phyloP scores from a whole-genome alignment of 495 filamentous ascomycete genomes.

The Annulohypoxylon stygium region DNA sequence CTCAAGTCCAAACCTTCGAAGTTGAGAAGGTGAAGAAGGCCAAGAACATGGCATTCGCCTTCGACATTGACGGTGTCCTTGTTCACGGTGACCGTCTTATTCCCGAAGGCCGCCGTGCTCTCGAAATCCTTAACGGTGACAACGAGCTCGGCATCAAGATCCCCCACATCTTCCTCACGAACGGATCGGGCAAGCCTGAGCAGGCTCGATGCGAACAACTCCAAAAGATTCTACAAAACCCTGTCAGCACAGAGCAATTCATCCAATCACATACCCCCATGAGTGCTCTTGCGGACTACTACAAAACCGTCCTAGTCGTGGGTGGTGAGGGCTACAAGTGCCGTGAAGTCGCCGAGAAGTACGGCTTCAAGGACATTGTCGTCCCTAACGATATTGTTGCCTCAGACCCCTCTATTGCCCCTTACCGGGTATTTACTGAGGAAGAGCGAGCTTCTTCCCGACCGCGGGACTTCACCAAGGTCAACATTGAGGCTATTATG shows the following conservation, averaged over 20 bases:
- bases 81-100: conserved; percentile 75
- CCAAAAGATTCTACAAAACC: conserved; percentile 67
- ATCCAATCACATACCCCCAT: conserved; percentile 77
- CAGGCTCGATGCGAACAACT: conserved; percentile 69
- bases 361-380: conserved; percentile 75
- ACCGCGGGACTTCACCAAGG: conserved; percentile 72
- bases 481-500: conserved; percentile 84
- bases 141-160: conserved; percentile 79
- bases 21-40: conserved; percentile 73
- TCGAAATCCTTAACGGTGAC: conserved; percentile 75
- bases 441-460: conserved; percentile 69
- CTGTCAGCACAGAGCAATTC: conserved; percentile 73
- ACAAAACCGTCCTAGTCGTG: conserved; percentile 73
- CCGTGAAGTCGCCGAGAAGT: conserved; percentile 73
- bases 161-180: conserved; percentile 77
- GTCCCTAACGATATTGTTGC: conserved; percentile 77
- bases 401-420: conserved; percentile 70
- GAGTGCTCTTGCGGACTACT: conserved; percentile 75
- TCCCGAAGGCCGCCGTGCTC: conserved; percentile 67
- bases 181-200: conserved; percentile 75
- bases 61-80: conserved; percentile 76
- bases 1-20: conserved; percentile 78
- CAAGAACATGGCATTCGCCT: conserved; percentile 77
- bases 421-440: conserved; percentile 72
- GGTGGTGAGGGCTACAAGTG: conserved; percentile 75